Conservation (phyloP, 768 basidiomycete species). For the Porpolomopsis calyptriformis region DNA sequence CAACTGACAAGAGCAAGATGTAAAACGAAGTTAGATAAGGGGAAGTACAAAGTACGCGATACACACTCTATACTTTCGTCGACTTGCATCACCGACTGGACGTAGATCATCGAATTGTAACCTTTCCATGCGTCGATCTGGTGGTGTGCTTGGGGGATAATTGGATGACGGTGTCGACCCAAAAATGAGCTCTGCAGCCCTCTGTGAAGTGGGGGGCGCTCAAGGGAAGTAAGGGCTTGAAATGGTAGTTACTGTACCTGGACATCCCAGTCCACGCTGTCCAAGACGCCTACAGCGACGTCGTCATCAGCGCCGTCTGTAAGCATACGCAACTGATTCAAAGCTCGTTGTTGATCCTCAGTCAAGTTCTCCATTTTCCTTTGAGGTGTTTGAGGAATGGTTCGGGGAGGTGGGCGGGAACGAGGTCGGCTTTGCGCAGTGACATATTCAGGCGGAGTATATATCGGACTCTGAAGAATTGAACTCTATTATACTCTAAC, state of each 20-base stretch:
- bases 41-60: slow-evolving; percentile 8
- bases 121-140: slow-evolving; percentile 19
- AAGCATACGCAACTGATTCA: slow-evolving; percentile 43
- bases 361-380: slow-evolving; percentile 3
- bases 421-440: too few species aligned
- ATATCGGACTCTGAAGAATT: too few species aligned
- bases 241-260: slow-evolving; percentile 30
- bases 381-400: too few species aligned
- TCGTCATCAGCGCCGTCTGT: slow-evolving; percentile 53
- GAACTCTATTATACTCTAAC: slow-evolving; percentile 35
- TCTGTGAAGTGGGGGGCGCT: slow-evolving; percentile 20
- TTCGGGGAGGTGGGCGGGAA: too few species aligned
- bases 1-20: slow-evolving; percentile 11
- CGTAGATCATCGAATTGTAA: slow-evolving; percentile 47
- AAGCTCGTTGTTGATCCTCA: slow-evolving; percentile 21
- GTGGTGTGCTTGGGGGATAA: slow-evolving; percentile 10
- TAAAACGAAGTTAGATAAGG: slow-evolving; percentile 9
- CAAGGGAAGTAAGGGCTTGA: background rate
- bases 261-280: slow-evolving; percentile 62
- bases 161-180: slow-evolving; percentile 20
- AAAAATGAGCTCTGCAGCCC: slow-evolving; percentile 52
- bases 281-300: slow-evolving; percentile 47
- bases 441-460: background rate
- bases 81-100: slow-evolving; percentile 19
- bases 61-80: slow-evolving; percentile 8